phyloP scores from a whole-genome alignment of 441 rosid genomes.

The Adansonia madagascariensis region DNA sequence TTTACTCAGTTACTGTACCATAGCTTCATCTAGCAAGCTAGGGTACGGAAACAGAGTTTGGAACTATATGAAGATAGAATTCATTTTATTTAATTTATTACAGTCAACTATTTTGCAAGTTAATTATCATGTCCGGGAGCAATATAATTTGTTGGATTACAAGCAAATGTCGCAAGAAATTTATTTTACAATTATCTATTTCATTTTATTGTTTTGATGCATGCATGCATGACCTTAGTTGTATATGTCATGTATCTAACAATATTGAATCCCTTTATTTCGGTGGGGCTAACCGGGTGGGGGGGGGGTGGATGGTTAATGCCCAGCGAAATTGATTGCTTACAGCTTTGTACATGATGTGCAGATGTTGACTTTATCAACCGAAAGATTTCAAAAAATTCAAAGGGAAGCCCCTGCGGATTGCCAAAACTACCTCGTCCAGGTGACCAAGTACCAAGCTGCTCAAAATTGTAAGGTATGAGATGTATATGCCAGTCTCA shows the following conservation, averaged over 20 bases:
- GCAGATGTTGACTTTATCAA: slow-evolving; percentile 84
- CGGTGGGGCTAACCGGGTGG: neutral
- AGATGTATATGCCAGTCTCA: neutral
- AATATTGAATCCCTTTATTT: too few species aligned
- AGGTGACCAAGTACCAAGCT: slow-evolving; percentile 84
- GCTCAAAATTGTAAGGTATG: slow-evolving; percentile 82
- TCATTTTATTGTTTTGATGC: neutral
- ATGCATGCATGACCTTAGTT: neutral
- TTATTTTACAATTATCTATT: too few species aligned
- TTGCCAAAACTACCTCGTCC: slow-evolving; percentile 73
- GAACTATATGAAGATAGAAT: too few species aligned
- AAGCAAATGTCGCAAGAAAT: too few species aligned
- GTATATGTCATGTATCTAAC: neutral
- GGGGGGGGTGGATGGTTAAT: too few species aligned
- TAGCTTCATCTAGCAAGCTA: too few species aligned
- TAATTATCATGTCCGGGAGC: neutral
- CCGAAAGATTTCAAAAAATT: slow-evolving; percentile 81
- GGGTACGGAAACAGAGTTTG: too few species aligned
- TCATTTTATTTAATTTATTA: too few species aligned
- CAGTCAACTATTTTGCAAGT: too few species aligned
- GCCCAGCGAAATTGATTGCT: too few species aligned
- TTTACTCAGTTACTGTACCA: too few species aligned
- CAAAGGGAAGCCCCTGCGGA: slow-evolving; percentile 80
- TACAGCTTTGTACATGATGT: neutral
- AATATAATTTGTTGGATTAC: too few species aligned